Evolutionary conservation across 108 stramenopile genomes (phyloP).

Genomic region (Conticribra weissflogii): DNA sequence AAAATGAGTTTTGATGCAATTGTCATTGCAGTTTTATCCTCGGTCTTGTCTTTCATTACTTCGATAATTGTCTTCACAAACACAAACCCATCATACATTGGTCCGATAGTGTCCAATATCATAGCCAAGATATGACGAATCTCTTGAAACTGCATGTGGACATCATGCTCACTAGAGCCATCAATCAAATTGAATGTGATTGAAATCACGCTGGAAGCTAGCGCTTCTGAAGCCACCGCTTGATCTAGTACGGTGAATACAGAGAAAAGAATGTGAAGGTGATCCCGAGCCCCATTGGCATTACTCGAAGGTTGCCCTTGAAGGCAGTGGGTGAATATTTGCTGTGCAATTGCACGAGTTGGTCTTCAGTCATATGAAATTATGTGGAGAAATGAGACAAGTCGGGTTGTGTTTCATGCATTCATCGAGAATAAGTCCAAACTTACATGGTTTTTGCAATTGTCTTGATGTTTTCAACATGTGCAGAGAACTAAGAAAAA

Average conservation of each 20-base stretch:
- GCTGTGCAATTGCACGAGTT: slow-evolving; percentile 50
- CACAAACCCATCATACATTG: slow-evolving; percentile 50
- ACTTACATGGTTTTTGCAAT: slow-evolving; percentile 53
- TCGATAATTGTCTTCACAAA: slow-evolving; percentile 56
- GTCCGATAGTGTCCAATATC: slow-evolving; percentile 51
- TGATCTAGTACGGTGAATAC: slow-evolving; percentile 50
- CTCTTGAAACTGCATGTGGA: slow-evolving; percentile 19
- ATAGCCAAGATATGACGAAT: slow-evolving; percentile 43
- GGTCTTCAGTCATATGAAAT: slow-evolving; percentile 22
- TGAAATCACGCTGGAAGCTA: slow-evolving; percentile 22
- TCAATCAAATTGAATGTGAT: slow-evolving; percentile 42
- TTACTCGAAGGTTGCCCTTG: slow-evolving; percentile 29
- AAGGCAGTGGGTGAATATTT: slow-evolving; percentile 62
- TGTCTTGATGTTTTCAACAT: slow-evolving; percentile 68
- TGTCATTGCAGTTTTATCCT: slow-evolving; percentile 33
- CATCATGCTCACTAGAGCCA: neutral
- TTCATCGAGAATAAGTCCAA: too few species aligned
- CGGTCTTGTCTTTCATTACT: slow-evolving; percentile 23
- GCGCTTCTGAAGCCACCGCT: slow-evolving; percentile 33
- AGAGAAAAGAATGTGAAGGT: slow-evolving; percentile 59
- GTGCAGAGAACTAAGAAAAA: slow-evolving; percentile 43
- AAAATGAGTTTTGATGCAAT: slow-evolving; percentile 63
- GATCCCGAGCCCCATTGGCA: slow-evolving; percentile 20
- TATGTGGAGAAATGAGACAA: neutral
- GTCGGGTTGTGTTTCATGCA: too few species aligned